Evolutionary conservation across 345 rosid genomes (phyloP).

Genomic region (Ricinus communis): DNA sequence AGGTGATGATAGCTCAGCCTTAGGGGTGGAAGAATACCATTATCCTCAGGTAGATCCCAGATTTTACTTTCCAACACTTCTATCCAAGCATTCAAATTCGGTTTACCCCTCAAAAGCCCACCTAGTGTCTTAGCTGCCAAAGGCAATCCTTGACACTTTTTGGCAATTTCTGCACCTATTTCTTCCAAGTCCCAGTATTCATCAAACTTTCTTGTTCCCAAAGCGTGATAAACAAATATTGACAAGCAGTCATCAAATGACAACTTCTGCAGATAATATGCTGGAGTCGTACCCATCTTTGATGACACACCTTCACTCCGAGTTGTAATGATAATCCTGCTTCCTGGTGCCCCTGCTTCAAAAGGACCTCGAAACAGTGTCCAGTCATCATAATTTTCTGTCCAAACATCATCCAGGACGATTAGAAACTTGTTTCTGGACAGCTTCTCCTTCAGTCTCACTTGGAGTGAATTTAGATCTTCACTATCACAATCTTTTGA

Average conservation of each 20-base stretch:
- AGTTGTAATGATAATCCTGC: background rate
- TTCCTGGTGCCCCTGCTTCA: background rate
- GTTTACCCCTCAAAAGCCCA: conserved; percentile 16
- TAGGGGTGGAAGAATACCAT: conserved; percentile 10
- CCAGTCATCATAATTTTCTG: background rate
- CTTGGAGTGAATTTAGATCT: background rate
- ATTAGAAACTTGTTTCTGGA: background rate
- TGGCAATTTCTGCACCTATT: background rate
- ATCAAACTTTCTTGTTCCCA: background rate
- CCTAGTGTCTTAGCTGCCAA: conserved; percentile 28
- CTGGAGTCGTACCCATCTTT: background rate
- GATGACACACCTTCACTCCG: background rate
- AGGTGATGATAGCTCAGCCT: conserved; percentile 27
- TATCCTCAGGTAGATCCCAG: conserved; percentile 26
- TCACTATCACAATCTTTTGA: background rate
- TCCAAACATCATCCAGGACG: background rate
- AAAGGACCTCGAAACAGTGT: background rate
- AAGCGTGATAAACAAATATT: background rate
- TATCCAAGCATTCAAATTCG: conserved; percentile 6
- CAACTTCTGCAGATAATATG: background rate
- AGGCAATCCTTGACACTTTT: background rate
- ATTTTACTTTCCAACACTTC: conserved; percentile 16
- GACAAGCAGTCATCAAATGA: background rate
- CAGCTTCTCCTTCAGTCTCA: background rate
- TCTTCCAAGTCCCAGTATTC: background rate